Base-by-base conservation (phyloP, 768 basidiomycete genomes). In the Leccinellum albellum region DNA sequence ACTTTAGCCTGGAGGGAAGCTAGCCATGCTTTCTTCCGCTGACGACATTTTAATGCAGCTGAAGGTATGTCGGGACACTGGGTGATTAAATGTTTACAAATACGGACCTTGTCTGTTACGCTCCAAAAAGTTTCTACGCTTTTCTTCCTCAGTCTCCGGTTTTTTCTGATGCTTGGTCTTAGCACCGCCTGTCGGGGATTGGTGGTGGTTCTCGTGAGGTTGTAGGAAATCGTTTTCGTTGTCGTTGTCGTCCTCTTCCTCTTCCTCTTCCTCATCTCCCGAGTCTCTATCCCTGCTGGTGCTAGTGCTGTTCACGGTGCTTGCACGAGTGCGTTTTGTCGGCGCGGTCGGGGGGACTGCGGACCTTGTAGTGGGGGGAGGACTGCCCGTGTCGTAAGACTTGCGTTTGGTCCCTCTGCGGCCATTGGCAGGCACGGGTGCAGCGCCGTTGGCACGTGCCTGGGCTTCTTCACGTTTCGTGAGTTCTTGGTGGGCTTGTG, bases 1-100 rank as follows among this genome's bases (percentile, higher is more conserved):
- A 96, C 94, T 67, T 95, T 95, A 40, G 88, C 84, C 73, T 99
- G 97, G 17, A 99, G 79, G 60, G 91, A 87, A 28, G 86, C 81
- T 14, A 98, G 82, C 97, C 97, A 99, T 5, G 94, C 94, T 73
- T 99, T 99, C 76, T 99, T 99, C 57, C 97, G 89, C 70, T 99
- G 97, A 33, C 97, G 93, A 74, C 97, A 99, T 76, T 98, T 98
- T 63, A 98, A 85, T 6, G 97, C 97, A 59, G 97, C 96, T 98
- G 64, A 1, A 53, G 12, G 49, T 29, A 33, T 13, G 31, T 60
- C 58, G 68, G 49, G 50, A 55, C 6, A 21, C 15, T 53, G 33
- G 6, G 35, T 13, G 17, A 47, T 21, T 1, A 55, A 14, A 33
- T 49, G 29, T n/a, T 17, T 26, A 29, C 9, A 40, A 12, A 24